Evolutionary conservation across 441 rosid genomes (phyloP), one percentile per base, ranked within the genome.

Genomic region (Gossypium gossypioides): DNA sequence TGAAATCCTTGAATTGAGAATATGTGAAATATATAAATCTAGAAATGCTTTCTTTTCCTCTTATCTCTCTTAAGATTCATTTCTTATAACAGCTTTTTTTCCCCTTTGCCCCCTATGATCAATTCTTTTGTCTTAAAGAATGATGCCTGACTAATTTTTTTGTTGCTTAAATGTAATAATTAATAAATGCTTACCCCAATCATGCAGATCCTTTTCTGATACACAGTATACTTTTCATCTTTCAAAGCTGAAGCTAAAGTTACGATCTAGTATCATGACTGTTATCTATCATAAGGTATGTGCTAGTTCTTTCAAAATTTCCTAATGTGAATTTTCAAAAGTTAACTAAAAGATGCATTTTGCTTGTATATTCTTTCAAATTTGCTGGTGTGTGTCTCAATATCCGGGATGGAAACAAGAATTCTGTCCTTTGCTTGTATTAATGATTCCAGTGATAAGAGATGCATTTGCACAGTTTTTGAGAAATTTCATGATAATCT

Each of bases 201-300:
- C 67, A 74, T 81, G 79, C 92, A 93, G 98, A 82, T 93, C 98
- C 64, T 89, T 93, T 73, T 85, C 86, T 71, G 98, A 93, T 84
- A 87, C 98, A 55, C 97, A 93, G 73, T 93, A 91, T 78, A 69
- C 88, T 29, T 89, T 82, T 78, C 88, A 76, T 75, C 89, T 93
- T 68, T 81, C 91, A 27, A 93, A 89, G 85, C 84, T 93, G 78
- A 91, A 86, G 84, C 86, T 93, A 68, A 93, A 85, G 85, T 82
- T 93, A 65, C 84, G 98, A 56, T 88, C 96, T 64, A 87, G 97
- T 79, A 91, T 93, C 50, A 93, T 91, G 97, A 87, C 88, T 67
- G 71, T 87, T 74, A 88, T 93, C 64, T 93, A 91, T 73, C 82
- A 77, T 34, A 93, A 93, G 98, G 98, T 91, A 86, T 71, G 34